Base-by-base conservation (phyloP, 2,329 filamentous ascomycete genomes). In the Stagonosporopsis chrysanthemi region DNA sequence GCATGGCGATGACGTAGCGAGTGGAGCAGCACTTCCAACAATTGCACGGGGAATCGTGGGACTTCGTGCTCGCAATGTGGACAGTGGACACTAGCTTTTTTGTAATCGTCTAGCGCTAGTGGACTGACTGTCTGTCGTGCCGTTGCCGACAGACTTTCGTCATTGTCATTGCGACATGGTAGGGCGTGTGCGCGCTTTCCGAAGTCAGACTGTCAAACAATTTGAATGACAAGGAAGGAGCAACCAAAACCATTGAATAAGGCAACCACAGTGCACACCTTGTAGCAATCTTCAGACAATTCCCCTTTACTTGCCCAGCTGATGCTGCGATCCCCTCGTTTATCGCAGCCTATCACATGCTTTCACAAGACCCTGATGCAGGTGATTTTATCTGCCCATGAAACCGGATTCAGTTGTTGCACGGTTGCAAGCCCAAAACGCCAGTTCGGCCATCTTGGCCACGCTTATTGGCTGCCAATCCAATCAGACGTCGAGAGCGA, bases 1-100 rank as follows among this genome's bases (percentile, higher is more conserved):
- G 76, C 56, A 71, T 73, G 12, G 64, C 38, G 51, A 48, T 60
- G 54, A 57, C 41, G 63, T 56, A 55, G 53, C 29, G 6, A 15
- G 44, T 29, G 42, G 41, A 36, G 44, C 15, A 6, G n/a, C 15
- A 24, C 22, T 6, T 35, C 19, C 9, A 42, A 40, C 41, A 19
- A 50, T 29, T 41, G 46, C 11, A 42, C 28, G 26, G 29, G 22
- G 35, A 15, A 46, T 28, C 28, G 35, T 46, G 53, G 31, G 36
- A 26, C 24, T 52, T 31, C 24, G 36, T 46, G 15, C 45, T 38
- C 50, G 17, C 33, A 43, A 5, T 31, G 43, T 47, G 54, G 43
- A 23, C 26, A 11, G 6, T 28, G 19, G 19, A 26, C 24, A 52
- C 15, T 36, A 46, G 48, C 38, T 33, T 26, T 35, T 42, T 41